Evolutionary conservation across 345 rosid species (phyloP).

Genomic region (Trapa bicornis): DNA sequence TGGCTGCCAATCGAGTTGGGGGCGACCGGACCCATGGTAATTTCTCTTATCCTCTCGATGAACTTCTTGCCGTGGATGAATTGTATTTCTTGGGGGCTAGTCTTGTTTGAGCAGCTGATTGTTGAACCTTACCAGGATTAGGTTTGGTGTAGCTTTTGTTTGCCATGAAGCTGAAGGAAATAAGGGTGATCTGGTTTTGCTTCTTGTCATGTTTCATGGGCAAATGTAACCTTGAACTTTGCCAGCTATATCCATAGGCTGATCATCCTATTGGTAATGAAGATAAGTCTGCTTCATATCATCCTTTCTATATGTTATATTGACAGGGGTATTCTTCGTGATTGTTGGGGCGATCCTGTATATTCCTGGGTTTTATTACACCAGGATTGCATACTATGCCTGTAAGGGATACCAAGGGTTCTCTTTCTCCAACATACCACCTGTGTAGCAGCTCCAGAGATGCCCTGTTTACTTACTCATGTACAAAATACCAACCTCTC

Average conservation of each 20-base stretch:
- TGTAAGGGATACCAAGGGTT: slow-evolving; percentile 93
- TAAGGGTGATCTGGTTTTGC: no score
- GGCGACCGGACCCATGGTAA: slow-evolving; percentile 87
- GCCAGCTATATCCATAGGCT: no score
- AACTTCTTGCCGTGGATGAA: neutral
- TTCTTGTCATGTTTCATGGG: no score
- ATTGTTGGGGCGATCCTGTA: slow-evolving; percentile 65
- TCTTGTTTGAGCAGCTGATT: neutral
- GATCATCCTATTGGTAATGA: no score
- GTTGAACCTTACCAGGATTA: no score
- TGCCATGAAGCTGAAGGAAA: no score
- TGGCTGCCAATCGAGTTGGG: slow-evolving; percentile 69
- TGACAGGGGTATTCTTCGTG: slow-evolving; percentile 31
- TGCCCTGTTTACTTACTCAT: slow-evolving; percentile 29
- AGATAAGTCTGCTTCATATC: neutral
- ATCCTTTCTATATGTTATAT: neutral
- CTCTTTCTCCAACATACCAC: slow-evolving; percentile 85
- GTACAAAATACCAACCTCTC: no score
- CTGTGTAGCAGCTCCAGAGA: slow-evolving; percentile 35
- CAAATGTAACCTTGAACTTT: no score
- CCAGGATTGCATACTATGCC: slow-evolving; percentile 87
- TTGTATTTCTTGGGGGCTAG: neutral
- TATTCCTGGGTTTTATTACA: slow-evolving; percentile 85
- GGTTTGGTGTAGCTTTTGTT: no score
- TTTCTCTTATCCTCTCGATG: neutral